phyloP scores from a whole-genome alignment of 495 filamentous ascomycete genomes.

The Parmelia sp. region DNA sequence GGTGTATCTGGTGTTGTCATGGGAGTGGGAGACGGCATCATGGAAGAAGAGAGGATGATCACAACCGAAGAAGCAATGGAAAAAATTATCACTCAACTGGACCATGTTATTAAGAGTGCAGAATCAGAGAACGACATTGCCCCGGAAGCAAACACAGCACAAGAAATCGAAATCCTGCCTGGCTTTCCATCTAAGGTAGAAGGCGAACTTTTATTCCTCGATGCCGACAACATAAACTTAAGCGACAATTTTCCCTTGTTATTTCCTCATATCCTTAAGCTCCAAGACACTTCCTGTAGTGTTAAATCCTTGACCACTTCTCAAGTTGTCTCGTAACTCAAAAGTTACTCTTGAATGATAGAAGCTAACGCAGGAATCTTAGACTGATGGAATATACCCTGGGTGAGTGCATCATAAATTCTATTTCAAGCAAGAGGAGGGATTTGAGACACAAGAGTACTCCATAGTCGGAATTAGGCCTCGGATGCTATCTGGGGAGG shows the following conservation, averaged over 20 bases:
- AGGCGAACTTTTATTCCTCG: constrained; percentile 50
- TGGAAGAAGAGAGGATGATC: constrained; percentile 65
- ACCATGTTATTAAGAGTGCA: constrained; percentile 51
- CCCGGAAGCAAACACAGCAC: constrained; percentile 24
- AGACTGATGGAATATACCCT: constrained; percentile 63
- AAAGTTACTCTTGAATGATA: constrained; percentile 29
- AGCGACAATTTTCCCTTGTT: neutral
- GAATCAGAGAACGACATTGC: constrained; percentile 50
- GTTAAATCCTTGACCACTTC: neutral
- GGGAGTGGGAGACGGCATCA: constrained; percentile 54
- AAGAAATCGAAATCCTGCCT: constrained; percentile 40
- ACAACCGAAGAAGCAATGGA: constrained; percentile 62
- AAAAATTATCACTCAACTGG: constrained; percentile 59
- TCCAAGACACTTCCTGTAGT: too few species aligned
- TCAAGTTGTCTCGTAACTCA: too few species aligned
- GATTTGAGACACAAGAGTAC: neutral
- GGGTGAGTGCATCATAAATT: constrained; percentile 50
- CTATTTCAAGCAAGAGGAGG: neutral
- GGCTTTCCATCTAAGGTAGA: constrained; percentile 48
- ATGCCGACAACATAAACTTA: constrained; percentile 45
- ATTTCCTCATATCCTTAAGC: too few species aligned
- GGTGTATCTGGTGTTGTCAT: constrained; percentile 55
- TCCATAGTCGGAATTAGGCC: neutral
- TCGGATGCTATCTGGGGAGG: neutral
- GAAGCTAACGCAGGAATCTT: neutral